Evolutionary conservation across 805 yeast species (phyloP).

Genomic region (Hanseniaspora clermontiae): DNA sequence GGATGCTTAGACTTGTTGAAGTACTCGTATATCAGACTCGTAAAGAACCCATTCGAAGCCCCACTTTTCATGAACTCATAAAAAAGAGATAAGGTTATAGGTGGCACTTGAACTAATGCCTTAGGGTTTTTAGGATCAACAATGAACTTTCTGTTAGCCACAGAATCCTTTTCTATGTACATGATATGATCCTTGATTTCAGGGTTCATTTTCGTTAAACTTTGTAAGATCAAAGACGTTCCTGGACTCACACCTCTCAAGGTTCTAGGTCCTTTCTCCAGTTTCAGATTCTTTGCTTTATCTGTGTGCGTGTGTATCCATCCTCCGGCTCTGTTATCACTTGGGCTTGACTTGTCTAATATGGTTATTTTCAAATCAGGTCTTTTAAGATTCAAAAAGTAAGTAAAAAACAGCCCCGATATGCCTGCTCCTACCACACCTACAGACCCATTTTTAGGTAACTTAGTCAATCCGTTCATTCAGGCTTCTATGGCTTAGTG

Average conservation of each 20-base stretch:
- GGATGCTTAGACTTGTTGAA: slow-evolving; percentile 27
- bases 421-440: slow-evolving; percentile 82
- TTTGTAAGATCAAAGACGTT: slow-evolving; percentile 51
- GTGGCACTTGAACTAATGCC: slow-evolving; percentile 43
- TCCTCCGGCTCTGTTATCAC: slow-evolving; percentile 49
- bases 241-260: slow-evolving; percentile 76
- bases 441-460: slow-evolving; percentile 32
- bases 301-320: slow-evolving; percentile 48
- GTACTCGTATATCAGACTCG: slow-evolving; percentile 41
- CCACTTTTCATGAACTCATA: slow-evolving; percentile 31
- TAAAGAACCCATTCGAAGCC: slow-evolving; percentile 33
- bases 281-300: slow-evolving; percentile 23
- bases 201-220: slow-evolving; percentile 32
- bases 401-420: slow-evolving; percentile 67
- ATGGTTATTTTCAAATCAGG: slow-evolving; percentile 62
- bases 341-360: slow-evolving; percentile 37
- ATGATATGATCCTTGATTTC: slow-evolving; percentile 39
- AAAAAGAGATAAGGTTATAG: slow-evolving; percentile 28
- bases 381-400: slow-evolving; percentile 53
- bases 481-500: not conserved
- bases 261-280: slow-evolving; percentile 89
- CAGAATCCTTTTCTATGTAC: slow-evolving; percentile 44
- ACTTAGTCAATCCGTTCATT: slow-evolving; percentile 10
- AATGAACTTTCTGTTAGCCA: slow-evolving; percentile 62
- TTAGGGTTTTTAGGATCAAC: slow-evolving; percentile 31